A percentile compares a stretch with the other conserved stretches of the same genome.
Evolutionary conservation across 1,284 basidiomycete species (phyloP).

Genomic region (Amylostereum chailletii): DNA sequence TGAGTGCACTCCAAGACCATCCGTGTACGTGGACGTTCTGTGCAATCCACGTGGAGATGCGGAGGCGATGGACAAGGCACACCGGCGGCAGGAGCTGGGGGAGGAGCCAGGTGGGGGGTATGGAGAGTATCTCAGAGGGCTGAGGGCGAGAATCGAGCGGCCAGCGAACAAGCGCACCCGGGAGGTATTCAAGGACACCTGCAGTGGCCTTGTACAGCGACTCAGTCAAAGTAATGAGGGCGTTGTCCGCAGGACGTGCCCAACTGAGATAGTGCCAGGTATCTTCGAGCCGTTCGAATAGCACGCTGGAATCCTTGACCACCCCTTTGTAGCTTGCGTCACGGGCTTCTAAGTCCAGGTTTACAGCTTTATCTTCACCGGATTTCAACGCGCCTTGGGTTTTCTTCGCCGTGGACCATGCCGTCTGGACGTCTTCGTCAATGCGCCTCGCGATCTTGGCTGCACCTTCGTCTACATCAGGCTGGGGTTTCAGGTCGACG

Average conservation of each 20-base stretch:
- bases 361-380: slow-evolving; percentile 1
- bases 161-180: slow-evolving; percentile 2
- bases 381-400: neutral
- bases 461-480: neutral
- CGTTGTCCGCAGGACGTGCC: slow-evolving; percentile 5
- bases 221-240: slow-evolving; percentile 2
- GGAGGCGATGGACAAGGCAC: neutral
- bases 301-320: neutral
- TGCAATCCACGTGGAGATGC: neutral
- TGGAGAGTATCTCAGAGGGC: neutral
- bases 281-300: slow-evolving; percentile 5
- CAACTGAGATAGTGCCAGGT: slow-evolving; percentile 9
- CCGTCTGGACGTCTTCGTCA: neutral
- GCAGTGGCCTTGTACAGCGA: slow-evolving; percentile 4
- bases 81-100: neutral
- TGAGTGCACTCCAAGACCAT: neutral
- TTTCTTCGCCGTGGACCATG: neutral
- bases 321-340: too few relatives aligned
- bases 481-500: too few relatives aligned
- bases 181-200: slow-evolving; percentile 6
- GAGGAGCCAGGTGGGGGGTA: neutral
- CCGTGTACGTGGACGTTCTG: neutral
- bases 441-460: neutral
- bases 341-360: neutral
- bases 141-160: neutral